Conservation (phyloP, 495 filamentous ascomycete species). For the Penicillium goetzii region DNA sequence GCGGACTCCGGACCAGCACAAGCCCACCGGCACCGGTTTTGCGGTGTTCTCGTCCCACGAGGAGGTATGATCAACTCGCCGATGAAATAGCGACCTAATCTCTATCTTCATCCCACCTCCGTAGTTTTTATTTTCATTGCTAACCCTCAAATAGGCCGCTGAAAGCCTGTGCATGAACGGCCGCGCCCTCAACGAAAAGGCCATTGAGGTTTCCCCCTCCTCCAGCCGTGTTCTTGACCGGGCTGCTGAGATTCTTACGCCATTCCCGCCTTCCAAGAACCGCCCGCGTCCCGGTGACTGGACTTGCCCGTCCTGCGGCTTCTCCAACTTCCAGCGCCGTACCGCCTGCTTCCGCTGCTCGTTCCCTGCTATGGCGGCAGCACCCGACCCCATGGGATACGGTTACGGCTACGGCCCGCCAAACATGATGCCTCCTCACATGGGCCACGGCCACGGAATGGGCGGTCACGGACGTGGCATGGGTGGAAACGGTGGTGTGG, state of each 20-base stretch:
- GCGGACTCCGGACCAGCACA: slow-evolving; percentile 96
- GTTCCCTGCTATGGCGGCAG: slow-evolving; percentile 86
- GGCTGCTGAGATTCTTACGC: slow-evolving; percentile 90
- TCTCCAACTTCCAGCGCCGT: slow-evolving; percentile 90
- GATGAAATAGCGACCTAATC: not conserved
- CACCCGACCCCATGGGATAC: slow-evolving; percentile 74
- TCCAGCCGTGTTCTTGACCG: slow-evolving; percentile 95
- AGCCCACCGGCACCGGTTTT: slow-evolving; percentile 96
- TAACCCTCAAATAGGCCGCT: slow-evolving; percentile 66
- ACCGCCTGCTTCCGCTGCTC: slow-evolving; percentile 99
- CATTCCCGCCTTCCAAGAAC: slow-evolving; percentile 98
- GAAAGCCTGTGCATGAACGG: slow-evolving; percentile 99
- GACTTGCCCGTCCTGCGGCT: slow-evolving; percentile 92
- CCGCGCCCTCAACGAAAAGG: slow-evolving; percentile 95
- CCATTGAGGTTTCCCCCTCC: slow-evolving; percentile 95
- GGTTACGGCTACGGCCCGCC: slow-evolving; percentile 77
- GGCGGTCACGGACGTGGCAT: slow-evolving; percentile 71
- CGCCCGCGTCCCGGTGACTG: slow-evolving; percentile 95
- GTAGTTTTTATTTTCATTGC: slow-evolving; percentile 14
- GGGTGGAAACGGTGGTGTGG: slow-evolving; percentile 80
- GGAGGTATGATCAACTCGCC: slow-evolving; percentile 70
- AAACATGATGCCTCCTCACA: slow-evolving; percentile 81
- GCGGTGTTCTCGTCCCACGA: slow-evolving; percentile 98
- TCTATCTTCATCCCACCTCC: not conserved
- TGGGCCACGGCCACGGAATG: slow-evolving; percentile 75